Base-by-base conservation (phyloP, 371 early-diverging fungal species). In the Umbelopsis sp. region DNA sequence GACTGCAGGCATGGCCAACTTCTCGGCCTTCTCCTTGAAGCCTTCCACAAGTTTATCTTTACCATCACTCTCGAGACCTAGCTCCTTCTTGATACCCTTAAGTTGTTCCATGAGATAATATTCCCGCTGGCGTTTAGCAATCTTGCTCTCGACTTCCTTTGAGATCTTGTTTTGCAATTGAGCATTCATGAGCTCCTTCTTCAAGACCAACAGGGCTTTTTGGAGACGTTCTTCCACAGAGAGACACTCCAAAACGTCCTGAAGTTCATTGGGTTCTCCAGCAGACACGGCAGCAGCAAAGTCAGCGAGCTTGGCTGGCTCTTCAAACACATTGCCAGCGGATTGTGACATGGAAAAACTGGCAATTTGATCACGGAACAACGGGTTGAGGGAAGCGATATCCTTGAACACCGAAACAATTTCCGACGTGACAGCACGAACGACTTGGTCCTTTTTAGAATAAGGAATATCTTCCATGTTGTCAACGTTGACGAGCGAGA, bases 31-130 rank as follows among this genome's bases (percentile, higher is more conserved):
- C 67, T 91, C 95, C 72, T 91, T 93, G 75, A 98, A 97, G 67
- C 92, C 91, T 69, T 94, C 96, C 16, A 97, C 90, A 63, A 98
- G 76, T 75, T 97, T 98, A 72, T 97, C 98, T 77, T 98, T 97
- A 52, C 98, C 98, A 75, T 98, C 99, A 57, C 89, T 89, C 72
- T 98, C 98, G 45, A 98, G 84, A 1, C 99, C 99, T 38, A 98
- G 84, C 79, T 98, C 97, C 82, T 95, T 96, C 80, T 98, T 97
- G 80, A 98, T 98, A 1, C 97, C 96, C 83, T 96, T 97, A 74
- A 98, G 86, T 77, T 97, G 98, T 79, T 98, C 99, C 97, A 96
- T 97, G 82, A 98, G 79, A 68, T 94, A 97, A 77, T 97, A 98
- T 75, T 98, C 99, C 64, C 97, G 94, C 81, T 97, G 96, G 50